phyloP scores from a whole-genome alignment of 352 stramenopile species.

The Phytophthora uliginosa region DNA sequence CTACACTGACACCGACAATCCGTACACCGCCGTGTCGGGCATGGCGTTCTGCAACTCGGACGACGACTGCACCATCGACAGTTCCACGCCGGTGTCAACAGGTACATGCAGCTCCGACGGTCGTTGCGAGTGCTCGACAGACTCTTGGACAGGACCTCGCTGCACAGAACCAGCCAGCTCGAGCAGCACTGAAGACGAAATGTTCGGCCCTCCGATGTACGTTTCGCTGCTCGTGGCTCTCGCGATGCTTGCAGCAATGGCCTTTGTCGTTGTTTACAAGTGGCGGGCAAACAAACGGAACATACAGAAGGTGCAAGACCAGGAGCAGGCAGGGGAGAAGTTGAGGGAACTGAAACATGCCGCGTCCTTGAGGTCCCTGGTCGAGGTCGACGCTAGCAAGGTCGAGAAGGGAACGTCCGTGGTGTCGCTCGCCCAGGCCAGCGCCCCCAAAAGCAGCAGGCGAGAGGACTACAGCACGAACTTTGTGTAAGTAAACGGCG shows the following conservation, averaged over 20 bases:
- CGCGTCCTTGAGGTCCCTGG: constrained; percentile 18
- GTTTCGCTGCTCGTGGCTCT: constrained; percentile 19
- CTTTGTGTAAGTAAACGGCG: constrained; percentile 34
- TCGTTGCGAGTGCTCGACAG: constrained; percentile 40
- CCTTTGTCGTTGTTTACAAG: constrained; percentile 14
- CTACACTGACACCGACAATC: constrained; percentile 67
- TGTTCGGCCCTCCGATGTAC: constrained; percentile 31
- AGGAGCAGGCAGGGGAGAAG: constrained; percentile 4
- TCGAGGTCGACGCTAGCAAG: constrained; percentile 8
- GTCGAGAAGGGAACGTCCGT: constrained; percentile 10
- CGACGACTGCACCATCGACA: constrained; percentile 59
- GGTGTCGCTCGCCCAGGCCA: background rate
- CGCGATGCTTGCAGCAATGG: constrained; percentile 4
- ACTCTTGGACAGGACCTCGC: constrained; percentile 50
- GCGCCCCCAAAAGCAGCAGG: constrained; percentile 42
- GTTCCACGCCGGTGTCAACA: constrained; percentile 29
- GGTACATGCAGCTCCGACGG: constrained; percentile 39
- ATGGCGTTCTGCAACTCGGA: constrained; percentile 58
- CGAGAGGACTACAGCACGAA: constrained; percentile 45
- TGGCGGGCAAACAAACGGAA: constrained; percentile 5
- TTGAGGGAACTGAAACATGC: constrained; percentile 26
- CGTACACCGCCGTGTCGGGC: constrained; percentile 49
- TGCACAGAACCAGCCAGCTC: constrained; percentile 31
- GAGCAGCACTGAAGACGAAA: constrained; percentile 8
- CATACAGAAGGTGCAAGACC: background rate